These are phyloP conservation scores for Kodamaea suecica DNA, from an alignment of 1,139 yeast species.

Conservation along the genomic window DNA sequence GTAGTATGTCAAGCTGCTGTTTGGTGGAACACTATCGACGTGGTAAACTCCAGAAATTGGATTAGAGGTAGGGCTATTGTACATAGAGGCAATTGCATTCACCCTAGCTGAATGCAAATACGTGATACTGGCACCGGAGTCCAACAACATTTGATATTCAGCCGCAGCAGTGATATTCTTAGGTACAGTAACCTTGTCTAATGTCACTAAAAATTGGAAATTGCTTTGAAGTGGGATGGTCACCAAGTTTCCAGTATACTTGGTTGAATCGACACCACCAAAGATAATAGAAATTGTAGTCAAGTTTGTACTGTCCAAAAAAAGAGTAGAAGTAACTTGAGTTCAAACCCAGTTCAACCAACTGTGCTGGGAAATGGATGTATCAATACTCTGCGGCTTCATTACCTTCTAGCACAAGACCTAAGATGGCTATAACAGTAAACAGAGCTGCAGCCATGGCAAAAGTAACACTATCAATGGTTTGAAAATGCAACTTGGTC, in stretches of 20 bases:
- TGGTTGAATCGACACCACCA: slow-evolving; percentile 20
- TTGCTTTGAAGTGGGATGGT: slow-evolving; percentile 7
- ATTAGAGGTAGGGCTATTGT: slow-evolving; percentile 1
- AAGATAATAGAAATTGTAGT: slow-evolving; percentile 18
- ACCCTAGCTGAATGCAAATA: slow-evolving; percentile 20
- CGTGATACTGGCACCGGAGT: slow-evolving; percentile 40
- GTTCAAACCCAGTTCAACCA: slow-evolving; percentile 19
- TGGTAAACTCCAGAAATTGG: background rate
- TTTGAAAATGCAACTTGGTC: slow-evolving; percentile 9
- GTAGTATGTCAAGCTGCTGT: slow-evolving; percentile 25
- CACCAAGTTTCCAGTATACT: slow-evolving; percentile 17
- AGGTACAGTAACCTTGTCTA: background rate
- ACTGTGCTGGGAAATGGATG: slow-evolving; percentile 18
- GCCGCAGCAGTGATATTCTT: background rate
- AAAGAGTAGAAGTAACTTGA: slow-evolving; percentile 20
- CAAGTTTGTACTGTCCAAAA: slow-evolving; percentile 14
- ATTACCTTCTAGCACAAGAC: slow-evolving; percentile 14
- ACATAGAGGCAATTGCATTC: slow-evolving; percentile 13
- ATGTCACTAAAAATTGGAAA: slow-evolving; percentile 8
- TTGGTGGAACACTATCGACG: background rate
- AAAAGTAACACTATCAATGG: slow-evolving; percentile 13
- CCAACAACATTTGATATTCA: slow-evolving; percentile 24
- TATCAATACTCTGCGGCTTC: slow-evolving; percentile 9
- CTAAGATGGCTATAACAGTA: slow-evolving; percentile 16
- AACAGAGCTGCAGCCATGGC: slow-evolving; percentile 14